Evolutionary conservation across 169 alveolate species (phyloP), one percentile per base, ranked within the genome.

Genomic region (Cryptosporidium meleagridis): DNA sequence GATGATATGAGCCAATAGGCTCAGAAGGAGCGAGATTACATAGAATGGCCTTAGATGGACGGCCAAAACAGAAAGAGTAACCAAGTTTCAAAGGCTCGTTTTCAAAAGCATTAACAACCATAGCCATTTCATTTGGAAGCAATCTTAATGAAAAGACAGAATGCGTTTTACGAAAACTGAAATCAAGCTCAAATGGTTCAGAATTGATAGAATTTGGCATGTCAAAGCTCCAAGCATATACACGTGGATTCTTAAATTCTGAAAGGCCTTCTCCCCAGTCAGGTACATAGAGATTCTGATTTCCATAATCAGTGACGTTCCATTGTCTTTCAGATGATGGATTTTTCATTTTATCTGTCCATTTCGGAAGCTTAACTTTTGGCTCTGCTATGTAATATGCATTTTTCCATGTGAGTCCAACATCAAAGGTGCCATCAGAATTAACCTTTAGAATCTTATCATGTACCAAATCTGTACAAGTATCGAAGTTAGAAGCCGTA

Each of bases 11-110:
- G 2, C 45, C 48, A 8, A 44, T 44, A 5, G 72, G 72, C 18
- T 80, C 73, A 26, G 41, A 26, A 37, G 35, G 55, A 61, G 39
- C 62, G 16, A 62, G 2, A 62, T 59, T 80, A 41, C 55, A 80
- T 6, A 80, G 68, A 61, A 80, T 59, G 2, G 44, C 23, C 53
- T 80, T 80, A 12, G 89, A 80, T 23, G 89, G 89, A 21, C 89
- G 73, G 10, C 69, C 52, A 29, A 80, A 12, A 23, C 89, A 80
- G 33, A 9, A 44, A 39, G 65, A 39, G 68, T 80, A 80, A 2
- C 89, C 89, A 5, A 62, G 75, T 44, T 80, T 80, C 3, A 80
- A 21, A n/a, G 89, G 89, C 3, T 80, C 75, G 62, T 80, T 62
- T 55, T 80, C 89, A n/a, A 80, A 26, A 31, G 75, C 75, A 59